Evolutionary conservation across 2,329 filamentous ascomycete genomes (phyloP), one percentile per base, ranked within the genome.

Genomic region (Colletotrichum aenigma): DNA sequence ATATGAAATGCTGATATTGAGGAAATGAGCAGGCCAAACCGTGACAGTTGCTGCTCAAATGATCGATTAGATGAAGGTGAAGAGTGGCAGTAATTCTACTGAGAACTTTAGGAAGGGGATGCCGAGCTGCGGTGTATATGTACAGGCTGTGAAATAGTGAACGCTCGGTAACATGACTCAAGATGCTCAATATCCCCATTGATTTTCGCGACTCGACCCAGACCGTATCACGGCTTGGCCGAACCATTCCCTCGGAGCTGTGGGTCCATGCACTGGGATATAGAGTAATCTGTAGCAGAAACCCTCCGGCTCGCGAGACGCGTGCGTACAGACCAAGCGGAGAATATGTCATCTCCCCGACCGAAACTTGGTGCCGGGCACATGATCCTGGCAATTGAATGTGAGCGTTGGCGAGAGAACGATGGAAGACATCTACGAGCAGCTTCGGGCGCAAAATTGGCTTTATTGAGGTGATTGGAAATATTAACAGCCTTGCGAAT

Each of bases 11-110:
- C n/a, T 48, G 43, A 21, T 48, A 48, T 7, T 4, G 43, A 1
- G 0, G 43, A 1, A 21, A n/a, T 10, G n/a, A 13, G 10, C 43
- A 48, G n/a, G 10, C 43, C 43, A 48, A 1, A 1, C n/a, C 1
- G 43, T 48, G 43, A 48, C 43, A 48, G 6, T 48, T 48, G 43
- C 43, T 21, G 43, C n/a, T 21, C 5, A 48, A 48, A 0, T 6
- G n/a, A 48, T 48, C 12, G n/a, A 48, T 0, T 48, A 21, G 10
- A n/a, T 21, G 10, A 48, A 21, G 43, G 43, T 48, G 43, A 48
- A 21, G n/a, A 21, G n/a, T 48, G 43, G 10, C 43, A 48, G 6
- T 48, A 21, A 21, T 21, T 48, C 9, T 2, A 48, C 9, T 9
- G 43, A 21, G 2, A 48, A 21, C 43, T 7, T 48, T 13, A 21